Evolutionary conservation across 805 yeast genomes (phyloP).

Genomic region (Yamadazyma laniorum): DNA sequence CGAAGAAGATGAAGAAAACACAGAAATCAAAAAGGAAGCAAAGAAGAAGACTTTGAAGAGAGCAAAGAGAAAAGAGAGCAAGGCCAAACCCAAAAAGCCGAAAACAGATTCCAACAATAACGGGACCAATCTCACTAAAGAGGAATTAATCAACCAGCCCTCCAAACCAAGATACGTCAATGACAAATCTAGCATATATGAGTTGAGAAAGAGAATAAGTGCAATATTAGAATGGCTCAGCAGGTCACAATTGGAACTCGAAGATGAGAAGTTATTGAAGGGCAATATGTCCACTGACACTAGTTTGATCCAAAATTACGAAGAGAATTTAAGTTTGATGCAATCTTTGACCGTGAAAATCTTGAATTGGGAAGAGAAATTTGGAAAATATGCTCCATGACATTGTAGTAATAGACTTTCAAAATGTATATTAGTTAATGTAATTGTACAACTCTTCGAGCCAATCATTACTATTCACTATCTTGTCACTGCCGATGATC

Average conservation of each 20-base stretch:
- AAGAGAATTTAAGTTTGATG: constrained; percentile 62
- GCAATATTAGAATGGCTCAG: constrained; percentile 91
- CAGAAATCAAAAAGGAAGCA: constrained; percentile 11
- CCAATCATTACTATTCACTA: constrained; percentile 37
- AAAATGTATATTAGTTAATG: constrained; percentile 18
- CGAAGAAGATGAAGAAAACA: constrained; percentile 9
- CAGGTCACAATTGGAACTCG: constrained; percentile 79
- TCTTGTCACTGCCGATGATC: constrained; percentile 68
- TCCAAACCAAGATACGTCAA: constrained; percentile 84
- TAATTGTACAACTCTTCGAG: constrained; percentile 31
- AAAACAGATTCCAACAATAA: constrained; percentile 11
- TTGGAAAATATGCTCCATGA: constrained; percentile 47
- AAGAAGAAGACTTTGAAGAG: constrained; percentile 17
- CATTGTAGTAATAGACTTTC: background rate
- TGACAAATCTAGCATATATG: constrained; percentile 69
- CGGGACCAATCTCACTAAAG: constrained; percentile 23
- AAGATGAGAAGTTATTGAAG: constrained; percentile 66
- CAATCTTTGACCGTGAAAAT: constrained; percentile 71
- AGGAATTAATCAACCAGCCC: constrained; percentile 61
- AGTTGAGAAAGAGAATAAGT: constrained; percentile 82
- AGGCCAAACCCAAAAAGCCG: constrained; percentile 12
- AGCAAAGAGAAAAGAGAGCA: constrained; percentile 16
- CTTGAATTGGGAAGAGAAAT: constrained; percentile 76
- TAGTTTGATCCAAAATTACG: constrained; percentile 43
- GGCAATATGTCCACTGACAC: constrained; percentile 46